Percentiles rank a stretch among this genome's conserved stretches.
Conservation (phyloP, 257 asterid genomes). For the Gynochthodes officinalis region DNA sequence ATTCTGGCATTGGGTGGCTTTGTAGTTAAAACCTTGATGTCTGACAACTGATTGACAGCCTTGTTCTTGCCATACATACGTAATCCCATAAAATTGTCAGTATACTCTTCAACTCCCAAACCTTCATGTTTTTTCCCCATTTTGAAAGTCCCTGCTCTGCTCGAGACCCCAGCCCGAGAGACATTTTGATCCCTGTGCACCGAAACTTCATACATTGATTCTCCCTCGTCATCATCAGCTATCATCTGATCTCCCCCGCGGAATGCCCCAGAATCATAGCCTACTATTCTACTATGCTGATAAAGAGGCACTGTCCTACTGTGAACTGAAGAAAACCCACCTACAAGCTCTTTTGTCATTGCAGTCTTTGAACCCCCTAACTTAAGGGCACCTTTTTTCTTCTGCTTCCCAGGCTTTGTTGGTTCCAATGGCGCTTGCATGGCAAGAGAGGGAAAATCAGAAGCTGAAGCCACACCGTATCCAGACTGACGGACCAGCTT, state of each 20-base stretch:
- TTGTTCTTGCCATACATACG: conserved; percentile 64
- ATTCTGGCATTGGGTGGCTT: conserved; percentile 56
- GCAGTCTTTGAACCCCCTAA: conserved; percentile 48
- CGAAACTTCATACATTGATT: conserved; percentile 58
- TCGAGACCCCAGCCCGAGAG: conserved; percentile 35
- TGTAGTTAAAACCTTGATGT: conserved; percentile 68
- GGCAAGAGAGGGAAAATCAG: conserved; percentile 48
- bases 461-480: conserved; percentile 36
- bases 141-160: conserved; percentile 43
- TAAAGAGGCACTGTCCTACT: conserved; percentile 47
- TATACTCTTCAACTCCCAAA: conserved; percentile 40
- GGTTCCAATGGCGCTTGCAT: conserved; percentile 41
- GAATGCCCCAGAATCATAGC: conserved; percentile 40
- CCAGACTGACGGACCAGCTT: conserved; percentile 46
- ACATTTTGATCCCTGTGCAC: conserved; percentile 50
- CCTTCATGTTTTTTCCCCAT: conserved; percentile 54
- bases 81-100: conserved; percentile 43
- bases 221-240: conserved; percentile 60
- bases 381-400: conserved; percentile 60
- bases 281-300: conserved; percentile 40
- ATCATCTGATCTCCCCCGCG: conserved; percentile 46
- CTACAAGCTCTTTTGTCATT: conserved; percentile 42
- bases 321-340: conserved; percentile 42
- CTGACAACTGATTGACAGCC: conserved; percentile 73
- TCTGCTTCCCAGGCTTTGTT: conserved; percentile 55